A percentile compares a stretch with the other conserved stretches of the same genome.
Conservation (phyloP, 139 green algal species). For the Gonium pectorale region DNA sequence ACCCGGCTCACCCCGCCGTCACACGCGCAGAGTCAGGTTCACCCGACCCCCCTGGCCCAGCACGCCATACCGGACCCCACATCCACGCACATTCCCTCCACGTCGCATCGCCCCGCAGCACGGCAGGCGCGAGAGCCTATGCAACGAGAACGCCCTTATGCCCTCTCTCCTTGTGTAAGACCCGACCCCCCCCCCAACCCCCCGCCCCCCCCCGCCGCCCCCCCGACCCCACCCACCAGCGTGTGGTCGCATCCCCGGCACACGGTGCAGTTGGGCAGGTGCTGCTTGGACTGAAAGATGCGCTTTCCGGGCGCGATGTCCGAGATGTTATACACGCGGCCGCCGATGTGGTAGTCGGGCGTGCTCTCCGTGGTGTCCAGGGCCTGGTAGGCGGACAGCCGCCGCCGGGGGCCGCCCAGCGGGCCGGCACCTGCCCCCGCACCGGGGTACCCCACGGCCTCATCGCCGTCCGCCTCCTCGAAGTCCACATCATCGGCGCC, state of each 20-base stretch:
- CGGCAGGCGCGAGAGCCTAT: too few relatives aligned
- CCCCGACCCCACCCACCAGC: constrained; percentile 5
- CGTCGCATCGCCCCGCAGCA: too few relatives aligned
- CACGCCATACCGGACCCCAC: too few relatives aligned
- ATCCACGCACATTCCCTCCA: too few relatives aligned
- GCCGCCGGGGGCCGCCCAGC: background rate
- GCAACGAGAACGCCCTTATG: too few relatives aligned
- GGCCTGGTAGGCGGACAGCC: background rate
- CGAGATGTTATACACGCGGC: constrained; percentile 45
- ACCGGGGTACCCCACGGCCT: background rate
- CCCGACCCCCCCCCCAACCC: background rate
- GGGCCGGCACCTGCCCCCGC: background rate
- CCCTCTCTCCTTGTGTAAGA: background rate
- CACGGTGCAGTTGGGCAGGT: constrained; percentile 59
- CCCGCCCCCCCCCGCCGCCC: background rate
- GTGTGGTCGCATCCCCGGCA: constrained; percentile 62
- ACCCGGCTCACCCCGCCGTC: too few relatives aligned
- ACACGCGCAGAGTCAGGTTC: too few relatives aligned
- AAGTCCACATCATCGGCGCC: too few relatives aligned
- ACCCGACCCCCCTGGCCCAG: too few relatives aligned
- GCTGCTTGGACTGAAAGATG: constrained; percentile 18
- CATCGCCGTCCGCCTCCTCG: background rate
- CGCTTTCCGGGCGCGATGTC: constrained; percentile 45
- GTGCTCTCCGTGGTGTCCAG: constrained; percentile 38
- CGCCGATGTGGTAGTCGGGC: constrained; percentile 48